A percentile compares a stretch with the other conserved stretches of the same genome.
phyloP scores from a whole-genome alignment of 148 eudicot genomes.

The Rhododendron simsii region DNA sequence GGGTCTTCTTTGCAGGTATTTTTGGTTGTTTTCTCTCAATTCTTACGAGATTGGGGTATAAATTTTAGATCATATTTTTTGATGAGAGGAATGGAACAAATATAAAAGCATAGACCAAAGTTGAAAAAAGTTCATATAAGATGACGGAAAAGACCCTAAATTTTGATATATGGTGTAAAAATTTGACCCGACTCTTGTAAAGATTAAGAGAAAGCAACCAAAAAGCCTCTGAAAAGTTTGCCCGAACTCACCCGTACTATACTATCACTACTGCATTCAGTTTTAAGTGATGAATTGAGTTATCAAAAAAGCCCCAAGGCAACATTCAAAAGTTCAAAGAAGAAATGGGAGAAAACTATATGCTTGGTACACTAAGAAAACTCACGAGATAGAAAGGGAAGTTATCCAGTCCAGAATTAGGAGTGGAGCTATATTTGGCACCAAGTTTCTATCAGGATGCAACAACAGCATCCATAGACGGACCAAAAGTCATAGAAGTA shows the following conservation, averaged over 20 bases:
- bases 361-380: neutral
- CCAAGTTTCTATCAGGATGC: neutral
- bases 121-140: no score
- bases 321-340: neutral
- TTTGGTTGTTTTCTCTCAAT: no score
- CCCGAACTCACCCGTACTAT: neutral
- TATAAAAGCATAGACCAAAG: no score
- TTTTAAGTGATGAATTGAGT: neutral
- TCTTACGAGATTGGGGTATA: no score
- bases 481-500: neutral
- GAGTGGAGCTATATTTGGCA: neutral
- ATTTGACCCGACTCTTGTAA: no score
- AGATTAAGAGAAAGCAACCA: no score
- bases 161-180: no score
- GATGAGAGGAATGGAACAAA: no score
- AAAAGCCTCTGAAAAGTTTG: no score
- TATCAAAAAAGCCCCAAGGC: neutral
- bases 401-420: conserved; percentile 4
- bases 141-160: no score
- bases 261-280: neutral
- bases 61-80: no score
- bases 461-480: neutral
- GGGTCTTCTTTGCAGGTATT: no score
- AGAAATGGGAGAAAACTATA: neutral
- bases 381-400: neutral